Base-by-base conservation (phyloP, 2,329 filamentous ascomycete genomes). In the Paracoccidioides brasiliensis region DNA sequence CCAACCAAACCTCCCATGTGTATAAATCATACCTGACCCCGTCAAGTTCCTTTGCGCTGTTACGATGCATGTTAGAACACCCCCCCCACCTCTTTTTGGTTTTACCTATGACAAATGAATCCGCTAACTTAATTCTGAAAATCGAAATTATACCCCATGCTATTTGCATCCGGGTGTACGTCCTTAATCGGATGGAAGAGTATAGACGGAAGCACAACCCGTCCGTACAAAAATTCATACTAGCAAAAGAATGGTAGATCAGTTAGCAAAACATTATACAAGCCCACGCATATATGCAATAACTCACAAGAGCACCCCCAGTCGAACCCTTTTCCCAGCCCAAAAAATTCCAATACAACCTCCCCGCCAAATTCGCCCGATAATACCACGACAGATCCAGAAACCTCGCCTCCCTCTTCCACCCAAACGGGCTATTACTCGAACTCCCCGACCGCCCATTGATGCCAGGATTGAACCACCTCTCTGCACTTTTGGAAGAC, bases 401-500 rank as follows among this genome's bases (percentile, higher is more conserved):
- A 64, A 66, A 68, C 28, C 64, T 63, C 50, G 63, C 59, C 55
- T 67, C 66, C 46, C 66, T 66, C 59, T 64, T 66, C 61, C 66
- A 66, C 51, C 66, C 66, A 58, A 67, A 68, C 4, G 64, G 60
- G 55, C 65, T 67, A 54, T 67, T 67, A 60, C 62, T 64, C 33
- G 64, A 61, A 44, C 64, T 67, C 22, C 67, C 66, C 8, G 64
- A 56, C 46, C 63, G 64, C 15, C 66, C 65, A 53, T 67, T 65
- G 6, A 67, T 59, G 37, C 67, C 64, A 15, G 63, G 58, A 51
- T 70, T 70, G 59, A 69, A 68, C 30, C 63, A 65, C 22, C 62
- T 60, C n/a, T 66, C 63, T 51, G 66, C 54, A 40, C 63, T 62
- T 12, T 64, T 56, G 1, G 63, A 50, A 28, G 63, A 56, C 85